Evolutionary conservation across 192 early-diverging fungal species (phyloP).

Genomic region (Coemansia sp.): DNA sequence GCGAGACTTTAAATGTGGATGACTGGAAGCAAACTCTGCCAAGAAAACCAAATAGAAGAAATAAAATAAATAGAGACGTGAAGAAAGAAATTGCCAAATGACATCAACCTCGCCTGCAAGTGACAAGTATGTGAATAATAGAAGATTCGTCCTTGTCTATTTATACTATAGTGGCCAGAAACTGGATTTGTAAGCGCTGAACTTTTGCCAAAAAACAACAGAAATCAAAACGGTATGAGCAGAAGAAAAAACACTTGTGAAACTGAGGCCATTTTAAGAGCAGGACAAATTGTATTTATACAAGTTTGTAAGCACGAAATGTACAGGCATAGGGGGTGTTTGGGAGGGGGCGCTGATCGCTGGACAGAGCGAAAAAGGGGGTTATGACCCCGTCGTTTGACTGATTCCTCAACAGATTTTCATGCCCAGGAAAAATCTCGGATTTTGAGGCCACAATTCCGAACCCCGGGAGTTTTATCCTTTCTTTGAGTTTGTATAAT

Average conservation of each 20-base stretch:
- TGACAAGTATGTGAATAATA: not conserved
- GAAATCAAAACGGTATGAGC: not conserved
- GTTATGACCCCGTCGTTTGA: not conserved
- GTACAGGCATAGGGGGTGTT: not conserved
- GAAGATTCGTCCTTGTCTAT: not conserved
- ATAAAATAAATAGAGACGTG: not conserved
- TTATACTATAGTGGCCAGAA: not conserved
- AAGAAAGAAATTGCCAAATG: not conserved
- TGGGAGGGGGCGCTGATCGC: not conserved
- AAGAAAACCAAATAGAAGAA: not conserved
- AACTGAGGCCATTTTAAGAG: not conserved
- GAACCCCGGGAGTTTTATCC: constrained; percentile 18
- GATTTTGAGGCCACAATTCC: constrained; percentile 33
- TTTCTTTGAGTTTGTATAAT: constrained; percentile 1
- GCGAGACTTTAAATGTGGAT: not conserved
- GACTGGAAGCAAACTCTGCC: not conserved
- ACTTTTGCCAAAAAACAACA: constrained; percentile 8
- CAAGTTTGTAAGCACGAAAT: constrained; percentile 4
- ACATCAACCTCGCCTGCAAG: constrained; percentile 1
- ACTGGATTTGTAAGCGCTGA: not conserved
- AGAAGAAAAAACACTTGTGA: constrained; percentile 4
- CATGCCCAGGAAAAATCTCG: constrained; percentile 28
- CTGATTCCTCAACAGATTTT: not conserved
- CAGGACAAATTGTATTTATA: constrained; percentile 6
- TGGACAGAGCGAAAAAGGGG: not conserved